These are phyloP conservation scores for Paramecium caudatum DNA, from an alignment of 73 alveolate genomes.

Conservation along the genomic window DNA sequence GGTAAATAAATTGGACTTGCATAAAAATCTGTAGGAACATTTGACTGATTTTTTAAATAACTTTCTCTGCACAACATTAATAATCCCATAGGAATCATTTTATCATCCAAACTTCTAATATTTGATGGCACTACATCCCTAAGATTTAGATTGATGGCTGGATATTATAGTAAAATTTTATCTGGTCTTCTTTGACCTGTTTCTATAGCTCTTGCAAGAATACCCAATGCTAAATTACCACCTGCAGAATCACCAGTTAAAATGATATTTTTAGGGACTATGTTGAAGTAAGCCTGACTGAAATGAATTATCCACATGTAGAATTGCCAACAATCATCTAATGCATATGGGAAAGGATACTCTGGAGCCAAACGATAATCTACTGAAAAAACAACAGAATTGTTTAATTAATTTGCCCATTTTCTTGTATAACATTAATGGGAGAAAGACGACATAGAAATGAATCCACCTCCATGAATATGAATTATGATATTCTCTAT, in stretches of 20 bases:
- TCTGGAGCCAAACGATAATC: slow-evolving; percentile 91
- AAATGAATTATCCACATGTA: slow-evolving; percentile 87
- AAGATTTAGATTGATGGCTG: slow-evolving; percentile 86
- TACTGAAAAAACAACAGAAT: slow-evolving; percentile 81
- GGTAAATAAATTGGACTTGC: slow-evolving; percentile 79
- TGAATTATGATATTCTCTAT: slow-evolving; percentile 81
- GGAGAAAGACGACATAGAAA: slow-evolving; percentile 91
- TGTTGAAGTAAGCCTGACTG: slow-evolving; percentile 75
- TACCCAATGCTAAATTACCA: slow-evolving; percentile 86
- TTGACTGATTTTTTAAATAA: slow-evolving; percentile 78
- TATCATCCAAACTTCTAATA: slow-evolving; percentile 85
- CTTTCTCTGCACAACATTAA: slow-evolving; percentile 86
- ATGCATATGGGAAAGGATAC: slow-evolving; percentile 85
- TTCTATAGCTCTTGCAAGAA: slow-evolving; percentile 85
- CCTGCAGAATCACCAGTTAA: slow-evolving; percentile 93
- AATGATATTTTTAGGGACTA: slow-evolving; percentile 79
- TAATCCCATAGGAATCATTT: slow-evolving; percentile 88
- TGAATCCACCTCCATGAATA: slow-evolving; percentile 99
- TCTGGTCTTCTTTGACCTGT: slow-evolving; percentile 91
- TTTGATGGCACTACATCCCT: slow-evolving; percentile 80
- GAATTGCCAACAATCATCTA: slow-evolving; percentile 91
- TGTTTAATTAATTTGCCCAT: slow-evolving; percentile 90
- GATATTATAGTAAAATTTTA: slow-evolving; percentile 89
- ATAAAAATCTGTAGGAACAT: slow-evolving; percentile 80
- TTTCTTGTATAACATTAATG: slow-evolving; percentile 93